Conservation (phyloP, 805 yeast species). For the Candida tibetensis region DNA sequence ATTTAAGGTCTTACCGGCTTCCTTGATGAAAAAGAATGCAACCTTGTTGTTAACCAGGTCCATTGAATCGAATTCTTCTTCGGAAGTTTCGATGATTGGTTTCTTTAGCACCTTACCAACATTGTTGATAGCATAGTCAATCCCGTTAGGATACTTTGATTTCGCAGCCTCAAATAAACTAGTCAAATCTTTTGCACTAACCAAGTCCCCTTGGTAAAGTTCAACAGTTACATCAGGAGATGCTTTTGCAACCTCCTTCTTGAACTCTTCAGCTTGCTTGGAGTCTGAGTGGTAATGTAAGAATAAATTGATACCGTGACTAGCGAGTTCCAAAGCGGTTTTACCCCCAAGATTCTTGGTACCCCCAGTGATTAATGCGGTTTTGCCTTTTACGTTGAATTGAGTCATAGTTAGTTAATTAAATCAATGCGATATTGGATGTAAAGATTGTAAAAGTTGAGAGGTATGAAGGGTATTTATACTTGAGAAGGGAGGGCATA, state of each 20-base stretch:
- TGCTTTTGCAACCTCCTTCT: conserved; percentile 30
- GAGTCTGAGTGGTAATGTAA: conserved; percentile 55
- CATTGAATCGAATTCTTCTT: conserved; percentile 55
- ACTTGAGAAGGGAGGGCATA: no score
- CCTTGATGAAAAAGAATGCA: conserved; percentile 60
- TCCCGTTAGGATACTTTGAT: conserved; percentile 41
- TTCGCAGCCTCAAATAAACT: conserved; percentile 47
- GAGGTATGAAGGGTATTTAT: no score
- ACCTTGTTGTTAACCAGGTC: conserved; percentile 52
- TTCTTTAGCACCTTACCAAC: conserved; percentile 68
- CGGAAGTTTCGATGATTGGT: conserved; percentile 49
- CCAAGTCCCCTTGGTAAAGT: conserved; percentile 42
- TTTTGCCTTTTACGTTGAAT: conserved; percentile 47
- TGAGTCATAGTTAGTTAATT: not conserved
- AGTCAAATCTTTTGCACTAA: conserved; percentile 39
- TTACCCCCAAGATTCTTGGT: conserved; percentile 58
- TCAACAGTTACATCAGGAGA: conserved; percentile 40
- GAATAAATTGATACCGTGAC: conserved; percentile 50
- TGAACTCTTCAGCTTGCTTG: conserved; percentile 34
- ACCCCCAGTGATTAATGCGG: conserved; percentile 59
- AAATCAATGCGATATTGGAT: no score
- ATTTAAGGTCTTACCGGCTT: conserved; percentile 50
- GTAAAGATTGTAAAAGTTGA: no score
- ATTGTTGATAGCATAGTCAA: conserved; percentile 65
- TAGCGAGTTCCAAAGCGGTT: conserved; percentile 54